These are phyloP conservation scores for Malus asiatica DNA, from an alignment of 306 rosid species.

Conservation along the genomic window DNA sequence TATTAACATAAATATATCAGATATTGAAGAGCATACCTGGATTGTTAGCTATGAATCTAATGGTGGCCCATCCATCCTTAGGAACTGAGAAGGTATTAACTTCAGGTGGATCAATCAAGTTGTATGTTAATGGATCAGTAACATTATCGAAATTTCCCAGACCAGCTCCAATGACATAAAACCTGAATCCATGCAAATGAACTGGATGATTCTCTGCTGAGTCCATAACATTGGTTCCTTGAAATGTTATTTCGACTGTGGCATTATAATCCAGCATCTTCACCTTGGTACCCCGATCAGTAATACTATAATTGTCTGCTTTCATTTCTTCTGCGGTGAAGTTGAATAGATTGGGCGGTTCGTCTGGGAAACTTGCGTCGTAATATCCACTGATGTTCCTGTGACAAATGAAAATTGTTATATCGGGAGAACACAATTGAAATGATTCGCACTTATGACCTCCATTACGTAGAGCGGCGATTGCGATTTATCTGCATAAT, in stretches of 20 bases:
- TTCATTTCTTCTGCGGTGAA: slow-evolving; percentile 26
- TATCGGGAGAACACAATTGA: too few relatives aligned
- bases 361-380: slow-evolving; percentile 20
- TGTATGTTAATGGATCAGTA: slow-evolving; percentile 12
- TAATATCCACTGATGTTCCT: slow-evolving; percentile 16
- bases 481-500: too few relatives aligned
- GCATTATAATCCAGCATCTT: slow-evolving; percentile 30
- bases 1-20: too few relatives aligned
- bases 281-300: slow-evolving; percentile 36
- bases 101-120: slow-evolving; percentile 25
- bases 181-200: slow-evolving; percentile 22
- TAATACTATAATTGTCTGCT: background rate
- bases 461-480: too few relatives aligned
- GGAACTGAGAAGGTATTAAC: slow-evolving; percentile 17
- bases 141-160: slow-evolving; percentile 22
- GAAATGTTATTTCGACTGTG: slow-evolving; percentile 34
- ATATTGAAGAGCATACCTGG: background rate
- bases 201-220: slow-evolving; percentile 28
- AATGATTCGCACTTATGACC: too few relatives aligned
- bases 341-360: slow-evolving; percentile 31
- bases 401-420: too few relatives aligned
- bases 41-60: slow-evolving; percentile 21
- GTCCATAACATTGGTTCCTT: slow-evolving; percentile 35
- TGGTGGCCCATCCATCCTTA: slow-evolving; percentile 19
- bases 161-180: slow-evolving; percentile 30